These are phyloP conservation scores for Pyrenochaeta sp. DNA, from an alignment of 2,329 filamentous ascomycete genomes.

Conservation along the genomic window DNA sequence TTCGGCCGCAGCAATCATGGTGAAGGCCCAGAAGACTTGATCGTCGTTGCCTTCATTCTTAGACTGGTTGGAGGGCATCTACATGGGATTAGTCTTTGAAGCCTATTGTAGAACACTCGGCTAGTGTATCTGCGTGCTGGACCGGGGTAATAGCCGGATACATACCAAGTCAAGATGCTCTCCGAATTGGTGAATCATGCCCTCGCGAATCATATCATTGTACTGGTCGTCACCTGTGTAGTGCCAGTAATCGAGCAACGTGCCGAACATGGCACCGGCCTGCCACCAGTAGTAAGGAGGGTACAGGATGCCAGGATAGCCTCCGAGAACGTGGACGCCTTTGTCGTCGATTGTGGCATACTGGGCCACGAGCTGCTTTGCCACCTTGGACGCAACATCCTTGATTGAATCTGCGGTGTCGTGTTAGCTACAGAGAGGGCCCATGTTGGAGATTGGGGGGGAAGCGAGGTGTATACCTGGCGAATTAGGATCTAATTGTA, in stretches of 20 bases:
- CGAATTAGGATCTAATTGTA: conserved; percentile 35
- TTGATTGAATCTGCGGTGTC: conserved; percentile 55
- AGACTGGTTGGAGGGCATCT: conserved; percentile 48
- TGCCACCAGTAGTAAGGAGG: conserved; percentile 73
- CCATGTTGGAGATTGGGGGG: not conserved
- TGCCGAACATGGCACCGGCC: conserved; percentile 74
- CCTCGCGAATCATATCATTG: conserved; percentile 70
- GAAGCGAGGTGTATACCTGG: conserved; percentile 16
- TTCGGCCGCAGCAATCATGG: conserved; percentile 66
- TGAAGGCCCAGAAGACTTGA: conserved; percentile 66
- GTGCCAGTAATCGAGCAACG: conserved; percentile 84
- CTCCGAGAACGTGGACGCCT: conserved; percentile 49
- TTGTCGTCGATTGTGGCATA: conserved; percentile 62
- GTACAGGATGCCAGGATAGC: conserved; percentile 55
- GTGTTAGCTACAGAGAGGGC: conserved; percentile 4
- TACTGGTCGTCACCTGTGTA: conserved; percentile 78
- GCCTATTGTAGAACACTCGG: not conserved
- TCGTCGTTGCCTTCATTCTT: conserved; percentile 63
- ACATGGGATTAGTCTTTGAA: conserved; percentile 3
- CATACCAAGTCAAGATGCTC: conserved; percentile 38
- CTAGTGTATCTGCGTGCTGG: not conserved
- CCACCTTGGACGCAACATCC: conserved; percentile 54
- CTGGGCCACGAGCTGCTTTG: conserved; percentile 60
- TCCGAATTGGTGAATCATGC: conserved; percentile 43
- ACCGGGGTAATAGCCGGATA: not conserved